Percentiles rank a stretch among this genome's conserved stretches.
phyloP scores from a whole-genome alignment of 495 filamentous ascomycete species.

The Penicillium macrosclerotiorum region DNA sequence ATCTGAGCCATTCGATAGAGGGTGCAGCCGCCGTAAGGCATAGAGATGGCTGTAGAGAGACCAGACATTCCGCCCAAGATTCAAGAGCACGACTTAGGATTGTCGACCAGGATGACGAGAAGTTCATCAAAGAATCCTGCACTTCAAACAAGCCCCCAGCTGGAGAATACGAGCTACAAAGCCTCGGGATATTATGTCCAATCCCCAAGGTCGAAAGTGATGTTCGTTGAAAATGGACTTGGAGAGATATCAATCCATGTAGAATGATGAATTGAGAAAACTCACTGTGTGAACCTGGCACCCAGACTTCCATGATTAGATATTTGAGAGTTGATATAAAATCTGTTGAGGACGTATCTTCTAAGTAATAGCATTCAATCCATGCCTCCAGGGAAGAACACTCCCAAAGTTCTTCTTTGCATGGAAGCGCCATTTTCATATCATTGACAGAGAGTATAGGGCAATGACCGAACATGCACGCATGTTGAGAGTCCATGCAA shows the following conservation, averaged over 20 bases:
- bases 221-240: not conserved
- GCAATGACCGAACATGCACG: constrained; percentile 18
- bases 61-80: constrained; percentile 8
- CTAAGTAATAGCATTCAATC: not conserved
- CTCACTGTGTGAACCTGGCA: not conserved
- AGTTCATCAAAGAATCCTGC: too few species aligned
- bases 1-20: constrained; percentile 15
- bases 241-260: not conserved
- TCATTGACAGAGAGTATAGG: constrained; percentile 17
- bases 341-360: not conserved
- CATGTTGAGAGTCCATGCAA: constrained; percentile 22
- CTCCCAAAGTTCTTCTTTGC: constrained; percentile 17
- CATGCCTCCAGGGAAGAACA: not conserved
- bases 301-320: not conserved
- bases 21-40: constrained; percentile 4
- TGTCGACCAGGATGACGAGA: too few species aligned
- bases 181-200: too few species aligned
- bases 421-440: constrained; percentile 14
- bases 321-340: not conserved
- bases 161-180: too few species aligned
- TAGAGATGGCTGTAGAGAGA: constrained; percentile 9
- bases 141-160: too few species aligned
- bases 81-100: not conserved
- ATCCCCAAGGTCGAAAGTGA: not conserved
- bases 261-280: not conserved